phyloP scores from a whole-genome alignment of 345 rosid species.

The Bruguiera gymnorhiza region DNA sequence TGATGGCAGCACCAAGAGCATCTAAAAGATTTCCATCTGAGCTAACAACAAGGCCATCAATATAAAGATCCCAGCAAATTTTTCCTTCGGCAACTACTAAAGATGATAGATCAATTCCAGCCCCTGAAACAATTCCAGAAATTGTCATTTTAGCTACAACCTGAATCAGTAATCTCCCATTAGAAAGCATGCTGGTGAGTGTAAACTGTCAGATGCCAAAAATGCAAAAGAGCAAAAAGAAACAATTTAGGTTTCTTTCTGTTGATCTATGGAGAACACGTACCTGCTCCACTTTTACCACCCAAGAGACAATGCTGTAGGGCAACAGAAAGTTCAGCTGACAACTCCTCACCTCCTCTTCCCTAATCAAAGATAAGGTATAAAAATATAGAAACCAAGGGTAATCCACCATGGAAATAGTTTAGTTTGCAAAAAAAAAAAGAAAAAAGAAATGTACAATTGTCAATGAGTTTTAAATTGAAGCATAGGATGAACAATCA shows the following conservation, averaged over 20 bases:
- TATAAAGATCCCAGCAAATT: slow-evolving; percentile 90
- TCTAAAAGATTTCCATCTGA: slow-evolving; percentile 83
- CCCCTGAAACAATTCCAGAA: slow-evolving; percentile 44
- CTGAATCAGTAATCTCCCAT: not conserved
- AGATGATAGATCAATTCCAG: slow-evolving; percentile 75
- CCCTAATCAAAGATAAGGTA: slow-evolving; percentile 45
- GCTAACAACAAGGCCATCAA: slow-evolving; percentile 81
- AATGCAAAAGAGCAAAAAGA: not conserved
- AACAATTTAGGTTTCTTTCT: not conserved
- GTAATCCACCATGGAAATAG: slow-evolving; percentile 1
- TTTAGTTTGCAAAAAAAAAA: not conserved
- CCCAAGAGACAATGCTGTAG: slow-evolving; percentile 81
- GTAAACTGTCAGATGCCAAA: not conserved
- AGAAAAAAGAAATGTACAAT: not conserved
- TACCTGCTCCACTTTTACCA: slow-evolving; percentile 89
- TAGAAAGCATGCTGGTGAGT: not conserved
- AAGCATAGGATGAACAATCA: not conserved
- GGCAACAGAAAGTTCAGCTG: slow-evolving; percentile 69
- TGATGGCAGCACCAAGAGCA: slow-evolving; percentile 78
- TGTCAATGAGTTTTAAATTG: not conserved
- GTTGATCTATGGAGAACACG: slow-evolving; percentile 11
- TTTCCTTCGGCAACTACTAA: slow-evolving; percentile 72
- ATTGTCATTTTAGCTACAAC: slow-evolving; percentile 8
- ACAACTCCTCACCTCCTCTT: slow-evolving; percentile 88
- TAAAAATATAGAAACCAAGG: not conserved